A percentile compares a stretch with the other conserved stretches of the same genome.
Conservation (phyloP, 495 filamentous ascomycete species). For the Lophiotrema nucula region DNA sequence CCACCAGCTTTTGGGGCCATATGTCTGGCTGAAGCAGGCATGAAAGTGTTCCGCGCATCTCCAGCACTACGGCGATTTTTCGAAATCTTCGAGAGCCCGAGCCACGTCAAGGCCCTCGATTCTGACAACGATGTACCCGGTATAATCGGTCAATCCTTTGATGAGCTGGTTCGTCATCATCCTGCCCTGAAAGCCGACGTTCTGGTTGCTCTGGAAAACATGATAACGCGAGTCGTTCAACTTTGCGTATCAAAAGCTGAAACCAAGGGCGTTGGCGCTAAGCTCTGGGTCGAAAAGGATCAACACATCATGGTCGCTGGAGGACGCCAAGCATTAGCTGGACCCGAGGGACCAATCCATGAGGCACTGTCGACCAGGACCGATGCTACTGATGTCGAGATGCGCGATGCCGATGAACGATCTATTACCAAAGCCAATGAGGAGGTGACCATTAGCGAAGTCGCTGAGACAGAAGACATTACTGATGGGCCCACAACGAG, state of each 20-base stretch:
- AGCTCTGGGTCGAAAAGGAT: conserved; percentile 65
- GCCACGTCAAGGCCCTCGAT: conserved; percentile 79
- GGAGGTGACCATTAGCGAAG: conserved; percentile 21
- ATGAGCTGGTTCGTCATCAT: conserved; percentile 93
- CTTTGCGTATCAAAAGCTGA: conserved; percentile 67
- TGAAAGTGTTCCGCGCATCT: conserved; percentile 84
- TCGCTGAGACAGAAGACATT: conserved; percentile 44
- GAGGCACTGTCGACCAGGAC: neutral
- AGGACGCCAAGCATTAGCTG: conserved; percentile 39
- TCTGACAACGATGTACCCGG: conserved; percentile 64
- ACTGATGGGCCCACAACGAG: conserved; percentile 52
- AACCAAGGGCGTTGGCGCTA: conserved; percentile 69
- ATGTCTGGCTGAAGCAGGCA: conserved; percentile 82
- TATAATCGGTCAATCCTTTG: conserved; percentile 77
- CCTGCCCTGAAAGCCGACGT: conserved; percentile 76
- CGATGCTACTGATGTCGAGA: conserved; percentile 26
- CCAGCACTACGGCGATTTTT: conserved; percentile 80
- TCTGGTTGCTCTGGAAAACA: conserved; percentile 74
- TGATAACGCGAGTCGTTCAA: conserved; percentile 73
- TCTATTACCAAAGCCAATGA: neutral
- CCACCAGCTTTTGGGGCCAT: conserved; percentile 90
- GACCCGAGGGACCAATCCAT: conserved; percentile 29
- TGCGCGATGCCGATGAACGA: conserved; percentile 24
- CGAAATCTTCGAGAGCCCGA: conserved; percentile 88
- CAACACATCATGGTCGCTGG: conserved; percentile 56